These are phyloP conservation scores for Fusarium sublunatum DNA, from an alignment of 2,329 filamentous ascomycete species.

Conservation along the genomic window DNA sequence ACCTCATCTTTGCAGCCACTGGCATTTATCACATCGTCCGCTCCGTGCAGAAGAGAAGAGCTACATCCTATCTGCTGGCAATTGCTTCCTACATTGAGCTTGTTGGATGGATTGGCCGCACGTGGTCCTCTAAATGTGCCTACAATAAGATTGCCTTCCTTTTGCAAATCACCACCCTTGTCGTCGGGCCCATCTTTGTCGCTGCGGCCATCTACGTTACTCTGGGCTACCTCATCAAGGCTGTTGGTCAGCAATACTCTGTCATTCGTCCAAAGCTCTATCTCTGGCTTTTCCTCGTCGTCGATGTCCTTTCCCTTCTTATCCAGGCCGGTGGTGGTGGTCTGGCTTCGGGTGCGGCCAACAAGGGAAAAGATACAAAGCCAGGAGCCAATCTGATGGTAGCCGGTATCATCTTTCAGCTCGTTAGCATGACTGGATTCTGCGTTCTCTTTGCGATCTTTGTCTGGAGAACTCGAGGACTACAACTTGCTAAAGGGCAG, in stretches of 20 bases:
- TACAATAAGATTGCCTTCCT: constrained; percentile 61
- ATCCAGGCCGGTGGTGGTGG: constrained; percentile 60
- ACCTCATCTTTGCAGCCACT: constrained; percentile 26
- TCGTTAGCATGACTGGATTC: constrained; percentile 61
- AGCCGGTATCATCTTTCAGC: constrained; percentile 62
- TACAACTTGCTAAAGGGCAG: constrained; percentile 47
- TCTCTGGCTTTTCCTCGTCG: constrained; percentile 60
- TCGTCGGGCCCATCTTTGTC: constrained; percentile 61
- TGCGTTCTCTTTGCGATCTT: constrained; percentile 54
- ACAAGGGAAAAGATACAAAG: constrained; percentile 51
- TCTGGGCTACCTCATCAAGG: constrained; percentile 59
- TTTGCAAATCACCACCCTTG: constrained; percentile 61
- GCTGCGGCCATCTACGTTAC: constrained; percentile 63
- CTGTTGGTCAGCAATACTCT: constrained; percentile 57
- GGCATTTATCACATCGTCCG: constrained; percentile 34
- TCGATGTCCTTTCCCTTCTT: constrained; percentile 43
- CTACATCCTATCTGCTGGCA: constrained; percentile 33
- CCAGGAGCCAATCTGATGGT: constrained; percentile 62
- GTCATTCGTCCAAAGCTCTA: constrained; percentile 57
- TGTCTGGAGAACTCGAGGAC: constrained; percentile 50
- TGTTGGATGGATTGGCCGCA: constrained; percentile 61
- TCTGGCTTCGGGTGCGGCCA: constrained; percentile 53
- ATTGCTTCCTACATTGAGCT: constrained; percentile 50
- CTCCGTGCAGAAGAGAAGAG: constrained; percentile 36
- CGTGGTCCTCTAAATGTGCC: constrained; percentile 61